Evolutionary conservation across 208 protist genomes (phyloP).

Genomic region (Acanthamoeba culbertsoni): DNA sequence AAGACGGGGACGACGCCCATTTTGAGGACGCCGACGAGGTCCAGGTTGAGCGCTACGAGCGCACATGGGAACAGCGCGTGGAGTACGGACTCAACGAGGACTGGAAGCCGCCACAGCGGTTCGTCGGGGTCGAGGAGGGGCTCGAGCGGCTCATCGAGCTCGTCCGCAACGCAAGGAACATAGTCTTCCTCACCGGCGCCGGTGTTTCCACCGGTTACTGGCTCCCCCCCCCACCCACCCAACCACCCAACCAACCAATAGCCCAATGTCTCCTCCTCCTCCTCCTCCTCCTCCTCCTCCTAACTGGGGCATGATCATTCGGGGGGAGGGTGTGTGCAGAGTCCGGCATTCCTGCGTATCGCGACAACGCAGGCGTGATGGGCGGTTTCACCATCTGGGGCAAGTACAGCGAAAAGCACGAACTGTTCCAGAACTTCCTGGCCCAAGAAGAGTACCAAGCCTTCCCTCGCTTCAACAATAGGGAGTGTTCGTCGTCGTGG

Average conservation of each 20-base stretch:
- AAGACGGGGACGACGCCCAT: background rate
- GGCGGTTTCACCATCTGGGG: constrained; percentile 48
- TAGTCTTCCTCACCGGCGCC: constrained; percentile 49
- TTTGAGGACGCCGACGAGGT: background rate
- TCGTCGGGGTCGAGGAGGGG: background rate
- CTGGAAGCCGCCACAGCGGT: constrained; percentile 27
- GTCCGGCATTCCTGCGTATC: constrained; percentile 7
- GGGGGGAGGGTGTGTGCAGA: background rate
- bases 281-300: background rate
- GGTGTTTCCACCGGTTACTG: background rate
- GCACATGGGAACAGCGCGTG: constrained; percentile 35
- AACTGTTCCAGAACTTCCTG: constrained; percentile 52
- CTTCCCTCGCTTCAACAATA: background rate
- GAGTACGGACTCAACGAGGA: constrained; percentile 46
- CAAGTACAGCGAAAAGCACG: constrained; percentile 57
- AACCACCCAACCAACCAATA: no score
- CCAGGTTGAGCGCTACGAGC: background rate
- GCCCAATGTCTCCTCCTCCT: background rate
- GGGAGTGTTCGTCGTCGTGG: no score
- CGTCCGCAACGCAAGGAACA: background rate
- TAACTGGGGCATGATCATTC: background rate
- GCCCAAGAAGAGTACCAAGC: constrained; percentile 17
- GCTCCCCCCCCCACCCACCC: no score
- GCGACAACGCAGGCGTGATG: background rate
- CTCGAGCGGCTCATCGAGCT: background rate